These are phyloP conservation scores for Fusarium brachygibbosum DNA, from an alignment of 2,329 filamentous ascomycete genomes.

Conservation along the genomic window DNA sequence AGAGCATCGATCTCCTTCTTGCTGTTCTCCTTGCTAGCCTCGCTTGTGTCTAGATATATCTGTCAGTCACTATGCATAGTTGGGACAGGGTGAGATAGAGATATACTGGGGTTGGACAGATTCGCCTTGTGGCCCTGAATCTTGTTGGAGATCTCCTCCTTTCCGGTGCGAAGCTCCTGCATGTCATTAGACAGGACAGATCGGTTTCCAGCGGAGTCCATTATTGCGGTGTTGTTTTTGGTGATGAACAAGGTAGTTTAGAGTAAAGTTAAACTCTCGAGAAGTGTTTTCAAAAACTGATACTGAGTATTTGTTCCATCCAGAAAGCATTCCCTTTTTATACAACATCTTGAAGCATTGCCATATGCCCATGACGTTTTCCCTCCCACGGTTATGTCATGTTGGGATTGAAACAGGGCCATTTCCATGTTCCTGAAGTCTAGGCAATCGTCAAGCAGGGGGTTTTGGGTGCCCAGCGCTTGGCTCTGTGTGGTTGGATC, in stretches of 20 bases:
- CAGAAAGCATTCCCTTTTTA: conserved; percentile 8
- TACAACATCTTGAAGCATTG: neutral
- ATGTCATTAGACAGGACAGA: conserved; percentile 59
- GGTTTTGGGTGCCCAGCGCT: conserved; percentile 7
- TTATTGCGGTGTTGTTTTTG: conserved; percentile 11
- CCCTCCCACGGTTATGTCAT: conserved; percentile 37
- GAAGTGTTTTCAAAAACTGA: neutral
- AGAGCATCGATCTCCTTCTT: conserved; percentile 57
- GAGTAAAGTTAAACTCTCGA: neutral
- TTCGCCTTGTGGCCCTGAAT: conserved; percentile 62
- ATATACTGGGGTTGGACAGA: conserved; percentile 60
- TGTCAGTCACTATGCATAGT: conserved; percentile 1
- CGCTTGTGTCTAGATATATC: conserved; percentile 56
- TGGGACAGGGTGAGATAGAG: too few species aligned
- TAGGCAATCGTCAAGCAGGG: conserved; percentile 6
- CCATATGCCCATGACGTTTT: conserved; percentile 28
- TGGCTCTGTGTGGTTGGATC: conserved; percentile 24
- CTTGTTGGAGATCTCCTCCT: conserved; percentile 48
- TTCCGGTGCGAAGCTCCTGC: conserved; percentile 54
- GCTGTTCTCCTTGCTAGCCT: conserved; percentile 61
- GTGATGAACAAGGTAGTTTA: neutral
- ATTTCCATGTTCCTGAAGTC: conserved; percentile 9
- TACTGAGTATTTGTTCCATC: neutral
- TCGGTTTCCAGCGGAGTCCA: conserved; percentile 55
- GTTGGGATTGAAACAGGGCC: conserved; percentile 21